phyloP scores from a whole-genome alignment of 345 rosid species.

The Lumnitzera littorea region DNA sequence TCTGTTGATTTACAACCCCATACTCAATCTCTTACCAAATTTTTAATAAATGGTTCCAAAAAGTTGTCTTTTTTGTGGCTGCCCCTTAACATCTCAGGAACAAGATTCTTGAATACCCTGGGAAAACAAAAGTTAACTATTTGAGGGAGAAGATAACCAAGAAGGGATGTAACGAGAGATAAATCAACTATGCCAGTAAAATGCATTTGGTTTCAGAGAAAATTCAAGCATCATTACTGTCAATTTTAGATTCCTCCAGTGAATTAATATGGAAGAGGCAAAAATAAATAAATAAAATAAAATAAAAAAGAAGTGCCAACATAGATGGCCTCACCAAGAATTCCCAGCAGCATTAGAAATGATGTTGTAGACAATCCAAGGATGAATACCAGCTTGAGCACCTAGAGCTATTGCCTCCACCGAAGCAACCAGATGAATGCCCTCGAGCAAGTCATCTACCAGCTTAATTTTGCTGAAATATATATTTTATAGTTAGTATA shows the following conservation, averaged over 20 bases:
- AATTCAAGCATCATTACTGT: too few relatives aligned
- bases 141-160: not conserved
- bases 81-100: conserved; percentile 54
- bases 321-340: conserved; percentile 59
- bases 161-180: not conserved
- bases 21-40: conserved; percentile 40
- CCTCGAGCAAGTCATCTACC: conserved; percentile 80
- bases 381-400: conserved; percentile 65
- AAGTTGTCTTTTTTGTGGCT: conserved; percentile 29
- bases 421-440: conserved; percentile 81
- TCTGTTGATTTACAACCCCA: not conserved
- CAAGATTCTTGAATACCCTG: conserved; percentile 77
- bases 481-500: conserved; percentile 5
- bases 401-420: conserved; percentile 86
- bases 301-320: too few relatives aligned
- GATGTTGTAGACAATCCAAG: conserved; percentile 89
- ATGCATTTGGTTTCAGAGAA: not conserved
- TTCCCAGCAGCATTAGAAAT: conserved; percentile 97
- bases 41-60: conserved; percentile 45
- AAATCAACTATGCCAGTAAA: not conserved
- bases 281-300: too few relatives aligned
- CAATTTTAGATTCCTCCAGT: not conserved
- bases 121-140: conserved; percentile 7
- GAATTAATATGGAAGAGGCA: not conserved
- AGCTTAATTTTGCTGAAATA: conserved; percentile 60